Evolutionary conservation across 768 basidiomycete genomes (phyloP).

Genomic region (Gelatoporia subvermispora): DNA sequence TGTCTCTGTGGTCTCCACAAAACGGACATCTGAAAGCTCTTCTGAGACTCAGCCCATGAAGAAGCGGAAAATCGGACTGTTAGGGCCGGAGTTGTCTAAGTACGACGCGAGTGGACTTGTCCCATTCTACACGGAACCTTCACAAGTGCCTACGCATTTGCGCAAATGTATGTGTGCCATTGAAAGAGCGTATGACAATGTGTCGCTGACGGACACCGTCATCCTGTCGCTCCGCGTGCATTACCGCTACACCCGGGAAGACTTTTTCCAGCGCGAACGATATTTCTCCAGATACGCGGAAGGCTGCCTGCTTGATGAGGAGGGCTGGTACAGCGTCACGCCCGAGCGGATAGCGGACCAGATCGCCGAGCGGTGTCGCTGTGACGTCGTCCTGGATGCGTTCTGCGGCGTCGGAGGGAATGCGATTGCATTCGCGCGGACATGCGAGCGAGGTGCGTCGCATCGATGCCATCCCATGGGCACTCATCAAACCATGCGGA

Average conservation of each 20-base stretch:
- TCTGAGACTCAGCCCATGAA: slow-evolving; percentile 26
- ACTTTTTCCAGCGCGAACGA: slow-evolving; percentile 80
- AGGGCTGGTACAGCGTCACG: slow-evolving; percentile 98
- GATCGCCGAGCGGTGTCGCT: slow-evolving; percentile 90
- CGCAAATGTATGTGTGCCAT: slow-evolving; percentile 65
- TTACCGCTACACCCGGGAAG: slow-evolving; percentile 35
- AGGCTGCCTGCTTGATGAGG: slow-evolving; percentile 86
- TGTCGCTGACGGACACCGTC: neutral
- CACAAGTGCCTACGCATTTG: slow-evolving; percentile 72
- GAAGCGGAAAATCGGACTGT: slow-evolving; percentile 25
- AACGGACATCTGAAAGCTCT: neutral
- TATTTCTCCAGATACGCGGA: slow-evolving; percentile 76
- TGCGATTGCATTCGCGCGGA: slow-evolving; percentile 93
- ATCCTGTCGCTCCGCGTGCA: neutral
- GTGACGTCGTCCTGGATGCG: slow-evolving; percentile 81
- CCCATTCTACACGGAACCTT: slow-evolving; percentile 55
- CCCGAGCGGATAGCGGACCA: slow-evolving; percentile 89
- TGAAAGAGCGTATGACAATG: too few relatives aligned
- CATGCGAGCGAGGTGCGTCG: slow-evolving; percentile 84
- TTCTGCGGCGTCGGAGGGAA: slow-evolving; percentile 99
- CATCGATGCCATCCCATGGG: too few relatives aligned
- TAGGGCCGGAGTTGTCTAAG: slow-evolving; percentile 30
- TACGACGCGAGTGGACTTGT: slow-evolving; percentile 75
- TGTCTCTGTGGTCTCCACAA: neutral
- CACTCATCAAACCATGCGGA: neutral